Evolutionary conservation across 805 yeast species (phyloP).

Genomic region (Pichia deserticola): DNA sequence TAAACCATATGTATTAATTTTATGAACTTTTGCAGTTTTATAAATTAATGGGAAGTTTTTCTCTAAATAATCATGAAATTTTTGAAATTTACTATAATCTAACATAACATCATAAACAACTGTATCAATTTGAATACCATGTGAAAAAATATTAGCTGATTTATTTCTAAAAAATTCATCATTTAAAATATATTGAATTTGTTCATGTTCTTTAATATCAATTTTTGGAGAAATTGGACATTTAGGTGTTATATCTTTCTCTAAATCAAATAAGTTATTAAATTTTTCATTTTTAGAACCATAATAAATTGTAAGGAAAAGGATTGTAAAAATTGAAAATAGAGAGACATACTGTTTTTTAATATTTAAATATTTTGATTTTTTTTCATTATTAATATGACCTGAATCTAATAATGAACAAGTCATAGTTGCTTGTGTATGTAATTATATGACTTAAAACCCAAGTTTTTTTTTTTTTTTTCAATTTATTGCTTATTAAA

Average conservation of each 20-base stretch:
- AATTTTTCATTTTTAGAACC: background rate
- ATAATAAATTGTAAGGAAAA: no score
- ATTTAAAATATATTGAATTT: conserved; percentile 25
- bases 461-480: no score
- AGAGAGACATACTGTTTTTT: no score
- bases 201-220: conserved; percentile 8
- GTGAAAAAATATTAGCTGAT: conserved; percentile 37
- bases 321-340: no score
- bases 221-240: conserved; percentile 34
- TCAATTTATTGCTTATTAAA: no score
- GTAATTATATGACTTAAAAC: no score
- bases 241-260: conserved; percentile 11
- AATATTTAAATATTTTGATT: no score
- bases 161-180: conserved; percentile 26
- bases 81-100: conserved; percentile 17
- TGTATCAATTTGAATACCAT: conserved; percentile 48
- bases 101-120: conserved; percentile 26
- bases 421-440: no score
- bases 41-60: conserved; percentile 46
- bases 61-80: conserved; percentile 15
- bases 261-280: no score
- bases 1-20: conserved; percentile 56
- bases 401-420: no score
- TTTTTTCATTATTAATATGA: no score
- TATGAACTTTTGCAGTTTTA: conserved; percentile 37